A percentile compares a stretch with the other conserved stretches of the same genome.
phyloP scores from a whole-genome alignment of 2,329 filamentous ascomycete species.

The Cordyceps tenuipes region DNA sequence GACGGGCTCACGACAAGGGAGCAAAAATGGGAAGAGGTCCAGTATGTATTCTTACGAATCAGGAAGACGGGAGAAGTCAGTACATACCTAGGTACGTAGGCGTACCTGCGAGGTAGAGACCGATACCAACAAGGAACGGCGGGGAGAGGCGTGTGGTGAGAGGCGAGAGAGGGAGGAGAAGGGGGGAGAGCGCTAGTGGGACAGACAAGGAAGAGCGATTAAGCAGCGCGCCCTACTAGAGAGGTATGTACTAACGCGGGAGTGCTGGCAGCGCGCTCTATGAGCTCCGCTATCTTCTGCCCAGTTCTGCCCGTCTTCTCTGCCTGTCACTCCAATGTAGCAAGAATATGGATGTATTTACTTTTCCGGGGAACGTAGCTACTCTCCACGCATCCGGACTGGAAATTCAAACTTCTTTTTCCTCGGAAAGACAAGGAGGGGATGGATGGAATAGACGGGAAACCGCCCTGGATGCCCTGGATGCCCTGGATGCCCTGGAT shows the following conservation, averaged over 20 bases:
- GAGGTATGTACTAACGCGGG: too few species aligned
- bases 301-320: too few species aligned
- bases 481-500: not conserved
- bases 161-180: not conserved
- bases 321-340: not conserved
- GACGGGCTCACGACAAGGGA: not conserved
- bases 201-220: not conserved
- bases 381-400: too few species aligned
- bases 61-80: not conserved
- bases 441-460: too few species aligned
- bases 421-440: not conserved
- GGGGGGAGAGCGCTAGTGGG: not conserved
- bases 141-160: not conserved
- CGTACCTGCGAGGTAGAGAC: not conserved
- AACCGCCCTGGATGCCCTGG: not conserved
- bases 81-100: too few species aligned
- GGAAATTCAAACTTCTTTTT: too few species aligned
- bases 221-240: not conserved
- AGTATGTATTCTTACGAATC: not conserved
- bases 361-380: not conserved
- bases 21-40: not conserved
- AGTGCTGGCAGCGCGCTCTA: not conserved
- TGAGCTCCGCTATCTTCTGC: not conserved
- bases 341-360: not conserved
- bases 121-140: not conserved